Base-by-base conservation (phyloP, 768 basidiomycete species). In the Coprinellus micaceus region DNA sequence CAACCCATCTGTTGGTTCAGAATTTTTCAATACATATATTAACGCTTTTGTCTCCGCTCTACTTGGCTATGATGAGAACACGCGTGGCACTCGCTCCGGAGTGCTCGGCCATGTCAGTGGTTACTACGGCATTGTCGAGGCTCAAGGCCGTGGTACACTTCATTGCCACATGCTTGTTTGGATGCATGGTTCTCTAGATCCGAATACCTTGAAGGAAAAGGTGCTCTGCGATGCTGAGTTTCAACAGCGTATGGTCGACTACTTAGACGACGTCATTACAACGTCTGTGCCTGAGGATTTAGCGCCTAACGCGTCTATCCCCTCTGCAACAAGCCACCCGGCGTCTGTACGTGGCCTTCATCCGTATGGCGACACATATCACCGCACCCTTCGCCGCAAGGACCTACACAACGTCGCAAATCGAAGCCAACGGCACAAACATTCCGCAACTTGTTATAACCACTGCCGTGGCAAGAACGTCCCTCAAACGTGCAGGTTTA, bases 21-120 rank as follows among this genome's bases (percentile, higher is more conserved):
- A 70, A 17, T 79, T 77, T 60, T 80, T 79, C 56, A 60, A 78
- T 59, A 55, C 69, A 0, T 74, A 72, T 24, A 75, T 79, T 61
- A 60, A 66, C 11, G 63, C 66, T 0, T 74, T 78, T 56, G 64
- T 77, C 10, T 12, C 43, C 0, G 39, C 58, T 19, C 5, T 77
- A 0, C 52, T 78, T 1, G 58, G 62, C 0, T 70, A 29, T 55
- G 57, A 69, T 21, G 17, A 51, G 0, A 47, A 57, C 3, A 2
- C 59, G 1, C 17, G 15, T 39, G 37, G 58, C 28, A 4, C 7
- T 9, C 53, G 66, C 30, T 63, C 62, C 3, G 72, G 77, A 0
- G 39, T 76, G 0, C 55, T 78, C 0, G 77, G 78, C 0, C 2
- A 39, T 4, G 64, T 70, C 0, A 67, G 61, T 13, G 71, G 64